Evolutionary conservation across 2,329 filamentous ascomycete genomes (phyloP).

Genomic region (Fonsecaea pedrosoi): DNA sequence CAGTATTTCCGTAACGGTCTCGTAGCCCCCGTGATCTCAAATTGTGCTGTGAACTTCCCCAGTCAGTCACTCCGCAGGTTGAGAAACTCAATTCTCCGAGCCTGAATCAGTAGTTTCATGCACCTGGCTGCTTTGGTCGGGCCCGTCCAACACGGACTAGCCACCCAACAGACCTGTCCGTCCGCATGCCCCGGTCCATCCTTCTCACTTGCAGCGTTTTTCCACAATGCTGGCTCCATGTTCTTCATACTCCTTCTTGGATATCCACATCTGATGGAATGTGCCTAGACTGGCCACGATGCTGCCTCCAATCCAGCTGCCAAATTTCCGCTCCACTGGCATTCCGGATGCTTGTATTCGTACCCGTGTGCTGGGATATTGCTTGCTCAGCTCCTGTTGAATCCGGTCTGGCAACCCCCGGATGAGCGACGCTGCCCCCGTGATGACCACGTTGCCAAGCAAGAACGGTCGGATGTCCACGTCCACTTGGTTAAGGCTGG

Average conservation of each 20-base stretch:
- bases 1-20: constrained; percentile 8
- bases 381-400: constrained; percentile 78
- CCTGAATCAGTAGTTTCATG: constrained; percentile 18
- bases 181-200: not conserved
- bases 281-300: constrained; percentile 94
- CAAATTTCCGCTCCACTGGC: constrained; percentile 87
- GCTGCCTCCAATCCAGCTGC: constrained; percentile 94
- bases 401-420: constrained; percentile 92
- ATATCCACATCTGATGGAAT: constrained; percentile 99
- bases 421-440: constrained; percentile 83
- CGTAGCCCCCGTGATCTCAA: constrained; percentile 11
- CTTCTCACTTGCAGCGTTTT: constrained; percentile 84
- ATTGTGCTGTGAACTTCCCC: not conserved
- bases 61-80: not conserved
- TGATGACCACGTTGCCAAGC: constrained; percentile 89
- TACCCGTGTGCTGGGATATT: constrained; percentile 85
- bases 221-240: constrained; percentile 89
- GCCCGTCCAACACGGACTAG: not conserved
- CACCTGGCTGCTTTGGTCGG: constrained; percentile 2
- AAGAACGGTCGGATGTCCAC: constrained; percentile 85
- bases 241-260: constrained; percentile 96
- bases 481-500: constrained; percentile 79
- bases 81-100: not conserved
- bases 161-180: not conserved
- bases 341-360: constrained; percentile 87